phyloP scores from a whole-genome alignment of 2,329 filamentous ascomycete species.

The Colletotrichum sp. region DNA sequence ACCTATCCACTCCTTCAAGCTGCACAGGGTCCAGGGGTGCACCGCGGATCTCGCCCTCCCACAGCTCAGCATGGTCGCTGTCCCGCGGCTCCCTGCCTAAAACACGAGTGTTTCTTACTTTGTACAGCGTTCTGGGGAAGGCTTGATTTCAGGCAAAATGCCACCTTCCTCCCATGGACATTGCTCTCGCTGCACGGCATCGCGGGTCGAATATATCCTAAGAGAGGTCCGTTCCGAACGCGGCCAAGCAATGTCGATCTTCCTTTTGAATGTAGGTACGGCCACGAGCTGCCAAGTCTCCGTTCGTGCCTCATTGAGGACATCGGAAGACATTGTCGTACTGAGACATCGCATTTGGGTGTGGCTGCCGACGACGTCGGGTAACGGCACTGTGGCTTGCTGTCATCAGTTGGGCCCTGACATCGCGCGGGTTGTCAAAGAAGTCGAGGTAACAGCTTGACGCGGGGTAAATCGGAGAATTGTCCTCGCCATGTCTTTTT shows the following conservation, averaged over 20 bases:
- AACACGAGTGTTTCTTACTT: background rate
- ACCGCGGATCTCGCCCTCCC: background rate
- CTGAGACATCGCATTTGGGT: background rate
- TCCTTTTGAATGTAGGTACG: background rate
- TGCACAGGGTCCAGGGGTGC: slow-evolving; percentile 4
- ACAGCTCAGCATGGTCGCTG: background rate
- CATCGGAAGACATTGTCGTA: background rate
- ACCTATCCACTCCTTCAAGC: background rate
- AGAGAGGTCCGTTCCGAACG: slow-evolving; percentile 5
- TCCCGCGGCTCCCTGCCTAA: background rate
- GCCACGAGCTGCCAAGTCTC: slow-evolving; percentile 1
- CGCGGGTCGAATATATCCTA: background rate
- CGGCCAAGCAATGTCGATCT: slow-evolving; percentile 5
- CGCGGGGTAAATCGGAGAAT: background rate
- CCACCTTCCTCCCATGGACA: background rate
- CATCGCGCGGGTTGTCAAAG: background rate
- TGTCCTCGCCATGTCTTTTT: background rate
- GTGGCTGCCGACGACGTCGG: background rate
- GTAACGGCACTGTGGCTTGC: background rate
- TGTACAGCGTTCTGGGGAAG: background rate
- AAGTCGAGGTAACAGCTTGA: background rate
- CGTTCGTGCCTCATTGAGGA: background rate
- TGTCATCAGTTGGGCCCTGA: background rate
- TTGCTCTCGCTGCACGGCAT: background rate
- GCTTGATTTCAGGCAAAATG: slow-evolving; percentile 1